These are phyloP conservation scores for Cercospora sp. DNA, from an alignment of 2,329 filamentous ascomycete genomes.

Conservation along the genomic window DNA sequence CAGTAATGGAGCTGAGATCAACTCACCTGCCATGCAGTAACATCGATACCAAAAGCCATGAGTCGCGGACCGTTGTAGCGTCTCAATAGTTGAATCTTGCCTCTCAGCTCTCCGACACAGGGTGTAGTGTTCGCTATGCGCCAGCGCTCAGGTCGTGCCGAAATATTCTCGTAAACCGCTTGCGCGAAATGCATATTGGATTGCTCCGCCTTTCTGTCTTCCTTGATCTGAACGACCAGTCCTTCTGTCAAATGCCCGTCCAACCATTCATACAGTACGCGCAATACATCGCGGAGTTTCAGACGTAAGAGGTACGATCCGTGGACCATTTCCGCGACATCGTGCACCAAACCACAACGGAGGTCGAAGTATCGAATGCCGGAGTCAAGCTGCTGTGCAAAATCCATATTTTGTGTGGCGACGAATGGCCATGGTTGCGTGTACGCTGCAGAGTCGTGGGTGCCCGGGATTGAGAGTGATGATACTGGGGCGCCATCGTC, in stretches of 20 bases:
- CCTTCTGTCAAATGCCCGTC: constrained; percentile 35
- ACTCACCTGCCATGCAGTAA: constrained; percentile 34
- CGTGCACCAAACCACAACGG: constrained; percentile 38
- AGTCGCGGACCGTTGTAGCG: constrained; percentile 33
- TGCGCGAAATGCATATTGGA: constrained; percentile 43
- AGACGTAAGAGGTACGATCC: constrained; percentile 37
- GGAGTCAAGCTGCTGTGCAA: constrained; percentile 36
- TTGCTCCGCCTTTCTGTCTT: constrained; percentile 37
- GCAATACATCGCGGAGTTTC: constrained; percentile 33
- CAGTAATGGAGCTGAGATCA: background rate
- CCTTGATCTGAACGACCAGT: constrained; percentile 41
- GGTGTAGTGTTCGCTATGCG: constrained; percentile 40
- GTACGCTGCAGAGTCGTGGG: constrained; percentile 42
- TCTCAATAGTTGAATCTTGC: constrained; percentile 42
- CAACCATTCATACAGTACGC: constrained; percentile 37
- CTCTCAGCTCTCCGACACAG: constrained; percentile 37
- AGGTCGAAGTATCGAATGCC: constrained; percentile 43
- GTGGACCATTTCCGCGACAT: constrained; percentile 42
- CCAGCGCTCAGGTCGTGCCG: constrained; percentile 34
- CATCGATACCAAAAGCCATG: constrained; percentile 38
- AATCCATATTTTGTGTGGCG: constrained; percentile 37
- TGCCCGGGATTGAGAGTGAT: constrained; percentile 40
- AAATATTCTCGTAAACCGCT: constrained; percentile 39
- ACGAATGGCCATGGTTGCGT: constrained; percentile 41
- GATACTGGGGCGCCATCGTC: constrained; percentile 33